A percentile compares a stretch with the other conserved stretches of the same genome.
These are phyloP conservation scores for Polytolypa hystricis DNA, from an alignment of 2,329 filamentous ascomycete species.

Conservation along the genomic window DNA sequence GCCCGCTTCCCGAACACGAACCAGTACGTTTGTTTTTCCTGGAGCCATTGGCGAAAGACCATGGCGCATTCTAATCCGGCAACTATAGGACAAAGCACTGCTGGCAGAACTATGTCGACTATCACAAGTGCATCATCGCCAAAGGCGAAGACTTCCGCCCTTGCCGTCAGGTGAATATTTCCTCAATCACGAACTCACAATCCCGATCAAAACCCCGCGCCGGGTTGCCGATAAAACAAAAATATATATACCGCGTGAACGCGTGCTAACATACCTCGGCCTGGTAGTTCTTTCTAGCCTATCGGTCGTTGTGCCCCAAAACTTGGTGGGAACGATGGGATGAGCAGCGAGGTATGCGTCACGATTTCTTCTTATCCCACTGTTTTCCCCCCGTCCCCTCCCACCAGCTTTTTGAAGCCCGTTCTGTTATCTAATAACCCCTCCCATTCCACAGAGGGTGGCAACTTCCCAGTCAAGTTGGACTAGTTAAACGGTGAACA, in stretches of 20 bases:
- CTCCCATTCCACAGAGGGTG: conserved; percentile 36
- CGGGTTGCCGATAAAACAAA: background rate
- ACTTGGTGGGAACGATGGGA: conserved; percentile 93
- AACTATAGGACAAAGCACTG: conserved; percentile 77
- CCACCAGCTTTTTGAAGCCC: background rate
- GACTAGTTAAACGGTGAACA: too few species aligned
- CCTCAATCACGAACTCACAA: background rate
- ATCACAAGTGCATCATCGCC: conserved; percentile 98
- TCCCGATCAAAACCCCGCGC: background rate
- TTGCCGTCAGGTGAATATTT: conserved; percentile 70
- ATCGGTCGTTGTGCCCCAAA: conserved; percentile 94
- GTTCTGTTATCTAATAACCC: background rate
- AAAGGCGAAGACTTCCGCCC: conserved; percentile 98
- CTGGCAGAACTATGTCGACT: conserved; percentile 99
- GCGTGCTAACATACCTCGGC: conserved; percentile 7
- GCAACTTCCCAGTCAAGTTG: conserved; percentile 41
- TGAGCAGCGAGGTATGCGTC: conserved; percentile 75
- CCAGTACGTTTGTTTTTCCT: conserved; percentile 31
- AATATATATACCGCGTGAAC: background rate
- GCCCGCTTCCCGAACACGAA: conserved; percentile 98
- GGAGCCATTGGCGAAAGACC: too few species aligned
- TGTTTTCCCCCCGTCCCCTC: too few species aligned
- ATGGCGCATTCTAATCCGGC: too few species aligned
- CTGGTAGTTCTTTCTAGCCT: conserved; percentile 82
- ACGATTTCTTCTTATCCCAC: background rate